Evolutionary conservation across 805 yeast species (phyloP).

Genomic region (Wickerhamiella lipophila): DNA sequence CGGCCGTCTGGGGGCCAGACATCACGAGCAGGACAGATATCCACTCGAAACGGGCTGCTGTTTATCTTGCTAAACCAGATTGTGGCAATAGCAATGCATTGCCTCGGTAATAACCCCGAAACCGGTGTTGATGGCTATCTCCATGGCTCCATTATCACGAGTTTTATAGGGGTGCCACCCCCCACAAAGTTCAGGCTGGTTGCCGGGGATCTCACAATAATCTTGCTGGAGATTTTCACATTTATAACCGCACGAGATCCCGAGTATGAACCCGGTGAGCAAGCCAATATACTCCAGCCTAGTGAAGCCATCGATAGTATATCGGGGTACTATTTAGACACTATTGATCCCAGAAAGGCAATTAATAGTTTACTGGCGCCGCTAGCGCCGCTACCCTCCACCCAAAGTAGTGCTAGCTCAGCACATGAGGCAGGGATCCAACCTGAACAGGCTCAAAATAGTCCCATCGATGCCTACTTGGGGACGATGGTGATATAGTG

Average conservation of each 20-base stretch:
- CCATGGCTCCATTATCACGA: slow-evolving; percentile 12
- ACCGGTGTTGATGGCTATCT: slow-evolving; percentile 11
- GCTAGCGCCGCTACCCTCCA: background rate
- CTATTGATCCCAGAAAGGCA: background rate
- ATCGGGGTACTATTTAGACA: background rate
- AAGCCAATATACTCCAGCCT: background rate
- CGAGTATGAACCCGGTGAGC: background rate
- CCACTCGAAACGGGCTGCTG: background rate
- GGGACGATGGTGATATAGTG: background rate
- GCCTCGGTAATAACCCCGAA: background rate
- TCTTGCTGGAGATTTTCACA: background rate
- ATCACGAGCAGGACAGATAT: background rate
- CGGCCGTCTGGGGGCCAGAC: slow-evolving; percentile 4
- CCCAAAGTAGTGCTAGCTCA: background rate
- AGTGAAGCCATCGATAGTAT: background rate
- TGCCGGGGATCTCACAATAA: slow-evolving; percentile 4
- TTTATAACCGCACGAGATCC: slow-evolving; percentile 6
- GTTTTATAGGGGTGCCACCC: slow-evolving; percentile 13
- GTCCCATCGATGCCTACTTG: background rate
- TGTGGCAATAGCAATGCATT: slow-evolving; percentile 5
- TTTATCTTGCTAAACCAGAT: background rate
- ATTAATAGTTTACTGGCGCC: background rate
- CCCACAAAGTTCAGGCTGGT: slow-evolving; percentile 5
- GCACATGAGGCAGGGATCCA: background rate
- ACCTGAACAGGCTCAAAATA: background rate